Evolutionary conservation across 1,284 basidiomycete species (phyloP), one percentile per base, ranked within the genome.

Genomic region (Cutaneotrichosporon cyanovorans): DNA sequence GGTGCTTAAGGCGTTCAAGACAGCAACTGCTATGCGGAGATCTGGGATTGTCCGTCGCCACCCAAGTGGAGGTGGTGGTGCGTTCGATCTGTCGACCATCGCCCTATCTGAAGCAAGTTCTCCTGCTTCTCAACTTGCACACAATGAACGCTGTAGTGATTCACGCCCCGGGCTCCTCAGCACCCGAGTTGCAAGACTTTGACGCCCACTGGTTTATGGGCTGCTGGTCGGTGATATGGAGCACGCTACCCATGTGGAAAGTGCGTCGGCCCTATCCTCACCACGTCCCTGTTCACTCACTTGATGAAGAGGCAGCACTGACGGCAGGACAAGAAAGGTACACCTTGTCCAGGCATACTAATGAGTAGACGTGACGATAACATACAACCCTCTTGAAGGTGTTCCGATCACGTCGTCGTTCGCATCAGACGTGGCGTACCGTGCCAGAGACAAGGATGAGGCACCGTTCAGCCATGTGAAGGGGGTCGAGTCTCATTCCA

Each of bases 221-320:
- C 14, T 71, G 64, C 38, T 77, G 75, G 75, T 60, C 69, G 30
- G 74, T 77, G 16, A 69, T 68, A 4, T 73, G 74, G 63, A 74
- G 73, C 20, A 76, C 75, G 2, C 55, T 77, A 33, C 73, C 76
- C 1, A 72, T 77, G 53, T 77, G 76, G 76, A 75, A 73, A 63
- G 74, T 75, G 47, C 53, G 65, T n/a, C n/a, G n/a, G n/a, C n/a
- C n/a, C n/a, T n/a, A n/a, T n/a, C n/a, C n/a, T n/a, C n/a, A n/a
- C n/a, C n/a, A n/a, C n/a, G n/a, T n/a, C n/a, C n/a, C n/a, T n/a
- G n/a, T n/a, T n/a, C n/a, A n/a, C n/a, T n/a, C n/a, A n/a, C n/a
- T n/a, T n/a, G n/a, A n/a, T n/a, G n/a, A n/a, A n/a, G n/a, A n/a
- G n/a, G n/a, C n/a, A n/a, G 47, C 5, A 31, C 19, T 28, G 15